A percentile compares a stretch with the other conserved stretches of the same genome.
phyloP scores from a whole-genome alignment of 2,329 filamentous ascomycete species.

The Arthrinium phaeospermum region DNA sequence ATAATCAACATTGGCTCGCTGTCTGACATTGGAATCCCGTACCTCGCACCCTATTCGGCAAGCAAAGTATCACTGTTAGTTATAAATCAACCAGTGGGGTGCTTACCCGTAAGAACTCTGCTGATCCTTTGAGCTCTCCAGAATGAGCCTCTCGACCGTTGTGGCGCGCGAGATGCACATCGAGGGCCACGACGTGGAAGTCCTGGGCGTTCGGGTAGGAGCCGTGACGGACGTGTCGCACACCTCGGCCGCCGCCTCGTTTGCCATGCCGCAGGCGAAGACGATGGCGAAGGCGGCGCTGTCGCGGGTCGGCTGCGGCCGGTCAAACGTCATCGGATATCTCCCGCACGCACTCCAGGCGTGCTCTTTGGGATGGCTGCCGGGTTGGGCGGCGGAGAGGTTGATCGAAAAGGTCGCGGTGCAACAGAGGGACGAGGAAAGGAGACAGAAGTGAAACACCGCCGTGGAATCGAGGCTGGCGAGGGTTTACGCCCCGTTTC shows the following conservation, averaged over 20 bases:
- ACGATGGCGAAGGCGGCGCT: conserved; percentile 29
- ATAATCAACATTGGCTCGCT: conserved; percentile 57
- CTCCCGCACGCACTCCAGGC: conserved; percentile 31
- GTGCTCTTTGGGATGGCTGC: neutral
- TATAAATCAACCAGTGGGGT: neutral
- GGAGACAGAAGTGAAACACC: neutral
- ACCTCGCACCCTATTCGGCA: conserved; percentile 49
- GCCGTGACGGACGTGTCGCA: conserved; percentile 27
- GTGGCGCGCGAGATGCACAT: conserved; percentile 49
- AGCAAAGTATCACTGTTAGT: conserved; percentile 50
- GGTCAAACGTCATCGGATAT: conserved; percentile 28
- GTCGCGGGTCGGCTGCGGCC: conserved; percentile 28
- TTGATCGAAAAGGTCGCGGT: neutral
- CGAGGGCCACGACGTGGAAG: conserved; percentile 21
- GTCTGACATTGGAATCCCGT: conserved; percentile 51
- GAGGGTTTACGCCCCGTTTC: neutral
- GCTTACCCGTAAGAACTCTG: neutral
- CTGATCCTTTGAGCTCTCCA: neutral
- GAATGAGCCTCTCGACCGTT: conserved; percentile 43
- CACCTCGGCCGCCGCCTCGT: conserved; percentile 20
- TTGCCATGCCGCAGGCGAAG: conserved; percentile 27
- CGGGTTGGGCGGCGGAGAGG: neutral
- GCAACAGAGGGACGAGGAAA: neutral
- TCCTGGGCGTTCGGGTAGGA: conserved; percentile 30
- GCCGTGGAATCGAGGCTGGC: neutral